Percentiles rank a stretch among this genome's conserved stretches.
These are phyloP conservation scores for Spergularia azorica DNA, from an alignment of 179 eudicot species.

Conservation along the genomic window DNA sequence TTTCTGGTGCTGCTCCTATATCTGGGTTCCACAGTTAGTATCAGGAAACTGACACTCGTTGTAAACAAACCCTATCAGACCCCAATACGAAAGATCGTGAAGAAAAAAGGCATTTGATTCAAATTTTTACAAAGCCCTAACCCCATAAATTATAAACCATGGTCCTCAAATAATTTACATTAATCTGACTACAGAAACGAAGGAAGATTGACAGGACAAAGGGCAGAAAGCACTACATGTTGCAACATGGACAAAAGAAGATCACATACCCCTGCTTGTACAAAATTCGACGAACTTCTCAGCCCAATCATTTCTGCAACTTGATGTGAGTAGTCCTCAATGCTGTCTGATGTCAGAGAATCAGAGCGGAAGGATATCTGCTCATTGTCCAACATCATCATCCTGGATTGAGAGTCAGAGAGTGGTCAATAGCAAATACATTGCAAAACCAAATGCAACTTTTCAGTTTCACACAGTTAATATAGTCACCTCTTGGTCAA, in stretches of 20 bases:
- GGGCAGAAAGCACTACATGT: neutral
- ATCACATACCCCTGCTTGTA: slow-evolving; percentile 73
- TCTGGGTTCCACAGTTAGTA: neutral
- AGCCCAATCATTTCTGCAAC: slow-evolving; percentile 97
- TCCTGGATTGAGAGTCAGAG: slow-evolving; percentile 47
- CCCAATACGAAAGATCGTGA: too few relatives aligned
- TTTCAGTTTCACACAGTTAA: neutral
- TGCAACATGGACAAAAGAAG: neutral
- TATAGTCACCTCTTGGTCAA: slow-evolving; percentile 81
- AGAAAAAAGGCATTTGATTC: too few relatives aligned
- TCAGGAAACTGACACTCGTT: neutral
- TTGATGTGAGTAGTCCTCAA: slow-evolving; percentile 98
- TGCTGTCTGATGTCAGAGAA: slow-evolving; percentile 76
- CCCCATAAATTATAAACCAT: neutral
- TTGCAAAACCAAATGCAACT: neutral
- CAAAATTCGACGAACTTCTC: slow-evolving; percentile 81
- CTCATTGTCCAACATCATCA: slow-evolving; percentile 99
- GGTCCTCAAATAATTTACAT: neutral
- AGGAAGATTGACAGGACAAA: neutral
- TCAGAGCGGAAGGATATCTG: slow-evolving; percentile 93
- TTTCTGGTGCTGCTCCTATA: neutral
- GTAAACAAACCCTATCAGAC: neutral
- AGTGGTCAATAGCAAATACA: slow-evolving; percentile 16
- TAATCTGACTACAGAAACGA: neutral
- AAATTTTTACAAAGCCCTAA: too few relatives aligned